Evolutionary conservation across 805 yeast genomes (phyloP), one percentile per base, ranked within the genome.

Genomic region (Sugiyamaella marilandica): DNA sequence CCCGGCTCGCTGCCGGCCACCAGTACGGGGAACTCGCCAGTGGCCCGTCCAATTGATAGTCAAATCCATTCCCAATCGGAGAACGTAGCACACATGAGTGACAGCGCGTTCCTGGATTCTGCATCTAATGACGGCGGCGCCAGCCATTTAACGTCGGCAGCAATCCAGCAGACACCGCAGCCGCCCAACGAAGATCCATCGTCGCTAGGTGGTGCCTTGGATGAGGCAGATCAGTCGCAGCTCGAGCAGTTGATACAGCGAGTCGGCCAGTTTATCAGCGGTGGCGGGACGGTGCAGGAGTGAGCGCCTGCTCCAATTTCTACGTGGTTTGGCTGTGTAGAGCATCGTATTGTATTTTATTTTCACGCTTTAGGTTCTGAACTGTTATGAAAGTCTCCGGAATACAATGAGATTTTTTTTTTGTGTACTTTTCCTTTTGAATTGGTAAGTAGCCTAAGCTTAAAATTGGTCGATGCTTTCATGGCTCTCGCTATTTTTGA

Each of bases 171-270:
- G 41, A 32, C 50, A 29, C 35, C 21, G 10, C 33, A 33, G 7
- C 33, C 14, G n/a, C 34, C 34, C 10, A 10, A 8, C 26, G 34
- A 24, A 16, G 49, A 44, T 13, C 21, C 21, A 8, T 21, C 16
- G 16, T 24, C 29, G 7, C 29, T 24, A 3, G 29, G 7, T 5
- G 47, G 31, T n/a, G 54, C 36, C 14, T 49, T 34, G 10, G 56
- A 46, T 13, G 53, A 50, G 7, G 54, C 57, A 24, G 63, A 55
- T 14, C 52, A 54, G 10, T 19, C 31, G 11, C 55, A 62, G 14
- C 53, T 63, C 19, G 63, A 62, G 54, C 56, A 55, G 41, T 55
- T 62, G 36, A 50, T 63, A 21, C 65, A 62, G 50, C 62, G 61
- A 36, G 66, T 63, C 14, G 66, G 65, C 32, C 64, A 60, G 33